Percentiles rank a stretch among this genome's conserved stretches.
These are phyloP conservation scores for Tetrahymena borealis DNA, from an alignment of 73 alveolate species.

Conservation along the genomic window DNA sequence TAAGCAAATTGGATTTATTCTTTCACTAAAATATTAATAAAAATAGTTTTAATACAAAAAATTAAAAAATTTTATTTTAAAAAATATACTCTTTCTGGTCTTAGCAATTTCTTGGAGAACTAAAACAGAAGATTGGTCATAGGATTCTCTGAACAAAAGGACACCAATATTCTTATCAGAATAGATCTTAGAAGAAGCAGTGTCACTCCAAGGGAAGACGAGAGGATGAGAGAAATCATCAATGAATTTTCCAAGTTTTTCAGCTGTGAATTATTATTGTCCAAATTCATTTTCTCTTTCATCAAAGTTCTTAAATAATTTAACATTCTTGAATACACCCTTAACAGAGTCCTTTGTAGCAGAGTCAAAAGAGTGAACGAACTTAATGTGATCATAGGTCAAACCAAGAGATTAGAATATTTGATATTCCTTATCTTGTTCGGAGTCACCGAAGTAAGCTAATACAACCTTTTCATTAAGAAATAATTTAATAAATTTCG, in stretches of 20 bases:
- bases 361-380: background rate
- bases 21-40: background rate
- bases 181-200: background rate
- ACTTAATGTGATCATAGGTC: background rate
- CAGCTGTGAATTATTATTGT: background rate
- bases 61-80: background rate
- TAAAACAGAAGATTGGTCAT: background rate
- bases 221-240: background rate
- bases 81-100: background rate
- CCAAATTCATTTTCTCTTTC: background rate
- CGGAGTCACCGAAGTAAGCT: background rate
- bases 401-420: background rate
- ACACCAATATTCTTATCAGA: background rate
- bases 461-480: background rate
- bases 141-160: background rate
- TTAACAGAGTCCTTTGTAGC: background rate
- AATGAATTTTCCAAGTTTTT: background rate
- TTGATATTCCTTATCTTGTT: background rate
- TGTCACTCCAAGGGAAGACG: background rate
- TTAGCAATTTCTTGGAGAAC: background rate
- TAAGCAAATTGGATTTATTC: background rate
- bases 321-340: background rate
- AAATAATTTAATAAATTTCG: too few relatives aligned
- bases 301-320: background rate
- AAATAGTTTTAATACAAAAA: background rate